Base-by-base conservation (phyloP, 2,329 filamentous ascomycete genomes). In the Aureobasidium lini region DNA sequence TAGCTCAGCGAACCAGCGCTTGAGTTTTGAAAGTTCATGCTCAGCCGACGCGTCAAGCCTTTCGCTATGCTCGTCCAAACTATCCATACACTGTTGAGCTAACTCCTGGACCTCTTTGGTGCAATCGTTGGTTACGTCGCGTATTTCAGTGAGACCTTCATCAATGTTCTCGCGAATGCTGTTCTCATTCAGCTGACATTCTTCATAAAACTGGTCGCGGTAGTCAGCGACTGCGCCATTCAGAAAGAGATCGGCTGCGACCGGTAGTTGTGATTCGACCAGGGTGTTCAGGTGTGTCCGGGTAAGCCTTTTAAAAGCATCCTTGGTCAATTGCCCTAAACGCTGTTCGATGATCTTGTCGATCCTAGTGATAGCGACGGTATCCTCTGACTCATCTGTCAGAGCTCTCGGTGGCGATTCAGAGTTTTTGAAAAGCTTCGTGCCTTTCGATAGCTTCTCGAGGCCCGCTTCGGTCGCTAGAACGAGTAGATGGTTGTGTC, bases 171-270 rank as follows among this genome's bases (percentile, higher is more conserved):
- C 53, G 3, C 34, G 40, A 1, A 57, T 1, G 18, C 18, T 46
- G 18, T 18, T 18, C 39, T 57, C 53, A 9, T 47, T 39, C 4
- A 23, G 28, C 23, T 57, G 37, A 18, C 53, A 57, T 8, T 57
- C 53, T 15, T 57, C 53, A 34, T 57, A 48, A 7, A 48, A 57
- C 6, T 39, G 42, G 32, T 57, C 53, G 34, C 53, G 53, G 11
- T 57, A 36, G 23, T 29, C 18, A 11, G 23, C 53, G 9, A 57
- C 34, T 31, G 53, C 53, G 7, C 43, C 43, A 13, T 48, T 37
- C 9, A 57, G 53, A 16, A 57, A 18, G 7, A 57, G 15, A 2
- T 57, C 53, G 10, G 53, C 43, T 6, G 53, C 53, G 2, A 57
- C 4, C 13, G 53, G 53, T 3, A 57, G 23, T 48, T 40, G 53